Percentiles rank a stretch among this genome's conserved stretches.
These are phyloP conservation scores for Neurospora discreta DNA, from an alignment of 495 filamentous ascomycete species.

Conservation along the genomic window DNA sequence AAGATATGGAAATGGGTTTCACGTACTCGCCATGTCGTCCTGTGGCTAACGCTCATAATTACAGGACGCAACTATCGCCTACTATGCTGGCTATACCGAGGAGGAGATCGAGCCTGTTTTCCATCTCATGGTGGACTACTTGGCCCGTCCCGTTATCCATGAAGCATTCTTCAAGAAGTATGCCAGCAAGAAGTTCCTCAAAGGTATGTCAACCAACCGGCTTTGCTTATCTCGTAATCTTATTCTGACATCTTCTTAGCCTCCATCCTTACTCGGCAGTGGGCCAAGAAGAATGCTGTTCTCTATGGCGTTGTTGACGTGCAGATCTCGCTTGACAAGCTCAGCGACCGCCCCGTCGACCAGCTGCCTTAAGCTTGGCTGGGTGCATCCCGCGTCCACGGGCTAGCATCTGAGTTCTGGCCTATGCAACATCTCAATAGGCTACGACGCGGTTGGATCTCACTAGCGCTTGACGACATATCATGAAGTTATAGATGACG, in stretches of 20 bases:
- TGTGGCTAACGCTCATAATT: slow-evolving; percentile 16
- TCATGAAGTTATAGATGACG: slow-evolving; percentile 13
- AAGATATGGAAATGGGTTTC: slow-evolving; percentile 23
- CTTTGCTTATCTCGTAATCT: not conserved
- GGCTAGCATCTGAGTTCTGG: not conserved
- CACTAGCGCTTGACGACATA: slow-evolving; percentile 11
- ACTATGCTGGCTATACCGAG: slow-evolving; percentile 90
- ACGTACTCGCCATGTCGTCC: not conserved
- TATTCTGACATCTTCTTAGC: slow-evolving; percentile 41
- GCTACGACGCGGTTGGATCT: slow-evolving; percentile 21
- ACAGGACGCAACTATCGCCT: slow-evolving; percentile 75
- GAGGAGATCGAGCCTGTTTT: slow-evolving; percentile 88
- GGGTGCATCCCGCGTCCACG: not conserved
- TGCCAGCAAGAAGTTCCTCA: slow-evolving; percentile 95
- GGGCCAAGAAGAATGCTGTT: slow-evolving; percentile 69
- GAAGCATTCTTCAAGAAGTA: slow-evolving; percentile 99
- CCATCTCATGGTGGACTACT: slow-evolving; percentile 89
- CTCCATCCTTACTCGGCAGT: slow-evolving; percentile 80
- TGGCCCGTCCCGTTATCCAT: slow-evolving; percentile 75
- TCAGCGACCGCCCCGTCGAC: slow-evolving; percentile 6
- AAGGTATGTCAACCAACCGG: slow-evolving; percentile 49
- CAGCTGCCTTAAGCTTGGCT: not conserved
- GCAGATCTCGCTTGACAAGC: slow-evolving; percentile 30
- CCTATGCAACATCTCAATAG: slow-evolving; percentile 10
- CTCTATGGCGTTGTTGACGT: slow-evolving; percentile 32